These are phyloP conservation scores for Bruguiera gymnorhiza DNA, from an alignment of 345 rosid genomes.

Conservation along the genomic window DNA sequence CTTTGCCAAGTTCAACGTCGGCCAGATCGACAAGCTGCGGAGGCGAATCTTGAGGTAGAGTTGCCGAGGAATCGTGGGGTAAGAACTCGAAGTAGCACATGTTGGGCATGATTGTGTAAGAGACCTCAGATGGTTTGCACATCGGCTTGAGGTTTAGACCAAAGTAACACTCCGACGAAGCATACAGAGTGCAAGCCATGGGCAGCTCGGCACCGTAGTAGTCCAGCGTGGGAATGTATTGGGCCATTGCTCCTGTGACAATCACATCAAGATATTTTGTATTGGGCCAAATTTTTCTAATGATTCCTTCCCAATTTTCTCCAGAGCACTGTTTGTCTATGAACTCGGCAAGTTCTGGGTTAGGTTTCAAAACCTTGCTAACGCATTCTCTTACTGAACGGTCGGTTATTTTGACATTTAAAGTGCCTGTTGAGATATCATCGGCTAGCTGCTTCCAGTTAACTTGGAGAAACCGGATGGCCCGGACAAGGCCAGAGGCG, in stretches of 20 bases:
- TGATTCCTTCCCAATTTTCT: slow-evolving; percentile 71
- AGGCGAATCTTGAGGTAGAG: slow-evolving; percentile 29
- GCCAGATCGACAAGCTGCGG: slow-evolving; percentile 61
- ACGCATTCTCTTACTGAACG: slow-evolving; percentile 43
- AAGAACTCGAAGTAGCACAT: slow-evolving; percentile 94
- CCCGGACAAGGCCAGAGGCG: slow-evolving; percentile 88
- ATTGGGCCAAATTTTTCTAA: slow-evolving; percentile 81
- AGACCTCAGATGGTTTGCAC: slow-evolving; percentile 77
- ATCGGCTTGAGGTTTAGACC: slow-evolving; percentile 88
- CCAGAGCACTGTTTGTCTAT: slow-evolving; percentile 44
- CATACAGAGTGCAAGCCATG: slow-evolving; percentile 90
- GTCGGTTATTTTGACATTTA: slow-evolving; percentile 51
- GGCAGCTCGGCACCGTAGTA: slow-evolving; percentile 83
- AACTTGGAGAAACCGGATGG: slow-evolving; percentile 83
- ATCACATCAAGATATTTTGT: slow-evolving; percentile 88
- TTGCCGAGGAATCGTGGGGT: slow-evolving; percentile 45
- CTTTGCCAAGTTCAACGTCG: slow-evolving; percentile 77
- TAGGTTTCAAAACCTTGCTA: slow-evolving; percentile 46
- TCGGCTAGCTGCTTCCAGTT: slow-evolving; percentile 59
- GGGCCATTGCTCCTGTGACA: slow-evolving; percentile 96
- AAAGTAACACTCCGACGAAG: slow-evolving; percentile 92
- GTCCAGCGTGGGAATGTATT: slow-evolving; percentile 89
- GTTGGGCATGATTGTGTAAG: slow-evolving; percentile 92
- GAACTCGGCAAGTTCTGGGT: slow-evolving; percentile 53
- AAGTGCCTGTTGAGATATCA: slow-evolving; percentile 60